These are phyloP conservation scores for Arachis hypogaea DNA, from an alignment of 306 rosid species.

Conservation along the genomic window DNA sequence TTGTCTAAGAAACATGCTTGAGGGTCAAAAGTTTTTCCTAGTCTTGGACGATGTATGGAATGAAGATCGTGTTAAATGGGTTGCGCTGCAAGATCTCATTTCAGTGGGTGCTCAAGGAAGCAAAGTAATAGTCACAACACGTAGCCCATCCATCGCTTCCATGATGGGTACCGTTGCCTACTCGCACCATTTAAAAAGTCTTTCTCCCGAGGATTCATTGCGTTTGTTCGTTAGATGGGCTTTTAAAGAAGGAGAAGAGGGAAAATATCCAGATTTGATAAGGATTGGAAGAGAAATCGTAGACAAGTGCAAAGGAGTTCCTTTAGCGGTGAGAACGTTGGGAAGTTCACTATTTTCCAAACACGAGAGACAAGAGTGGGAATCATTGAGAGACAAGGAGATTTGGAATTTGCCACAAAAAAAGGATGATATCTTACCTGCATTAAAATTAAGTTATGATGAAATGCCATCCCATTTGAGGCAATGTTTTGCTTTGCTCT, in stretches of 20 bases:
- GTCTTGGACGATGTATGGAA: constrained; percentile 40
- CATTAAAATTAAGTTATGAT: constrained; percentile 44
- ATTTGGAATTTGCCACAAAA: constrained; percentile 42
- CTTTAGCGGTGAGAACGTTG: constrained; percentile 42
- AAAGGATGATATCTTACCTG: constrained; percentile 31
- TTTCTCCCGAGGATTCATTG: background rate
- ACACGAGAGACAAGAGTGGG: background rate
- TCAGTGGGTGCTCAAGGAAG: constrained; percentile 5
- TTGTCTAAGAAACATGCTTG: background rate
- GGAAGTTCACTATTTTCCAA: too few relatives aligned
- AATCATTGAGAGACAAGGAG: constrained; percentile 30
- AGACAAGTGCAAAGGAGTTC: constrained; percentile 45
- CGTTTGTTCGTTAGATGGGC: constrained; percentile 43
- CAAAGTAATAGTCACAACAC: constrained; percentile 27
- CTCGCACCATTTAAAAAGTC: background rate
- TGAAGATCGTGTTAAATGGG: constrained; percentile 22
- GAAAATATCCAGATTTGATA: background rate
- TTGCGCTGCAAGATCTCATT: background rate
- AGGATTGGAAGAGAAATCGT: constrained; percentile 35
- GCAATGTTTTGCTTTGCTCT: constrained; percentile 42
- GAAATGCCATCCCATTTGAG: constrained; percentile 41
- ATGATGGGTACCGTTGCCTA: constrained; percentile 22
- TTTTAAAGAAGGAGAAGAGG: constrained; percentile 35
- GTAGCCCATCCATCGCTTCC: background rate
- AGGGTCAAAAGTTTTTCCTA: constrained; percentile 26